Evolutionary conservation across 257 asterid genomes (phyloP), one percentile per base, ranked within the genome.

Genomic region (Striga asiatica): DNA sequence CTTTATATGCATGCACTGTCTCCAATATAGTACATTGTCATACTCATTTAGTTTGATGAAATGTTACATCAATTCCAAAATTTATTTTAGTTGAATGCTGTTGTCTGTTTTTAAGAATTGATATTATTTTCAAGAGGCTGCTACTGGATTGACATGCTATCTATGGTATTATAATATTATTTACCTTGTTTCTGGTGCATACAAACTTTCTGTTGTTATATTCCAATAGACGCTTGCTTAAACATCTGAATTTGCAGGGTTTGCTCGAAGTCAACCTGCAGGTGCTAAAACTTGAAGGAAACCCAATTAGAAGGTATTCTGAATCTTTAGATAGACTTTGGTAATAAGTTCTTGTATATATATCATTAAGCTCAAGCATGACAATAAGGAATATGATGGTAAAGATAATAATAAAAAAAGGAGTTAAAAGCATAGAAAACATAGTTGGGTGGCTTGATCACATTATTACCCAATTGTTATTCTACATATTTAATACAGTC

Each of bases 221-320:
- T 13, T 54, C 17, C 8, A 16, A 54, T 58, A 61, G 47, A 50
- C 58, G 60, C 29, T 29, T 46, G 32, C 58, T 38, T 3, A 16
- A 60, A 24, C 20, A 62, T 21, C 58, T 61, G 29, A 22, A 52
- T 53, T 56, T 71, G 73, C 88, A 91, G 98, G 98, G 97, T 57
- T 72, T 87, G 76, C 94, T 91, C 23, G 98, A 91, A 73, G 68
- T 77, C 66, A 80, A 61, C 70, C 74, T 91, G 64, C 94, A 91
- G 82, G 89, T 88, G 20, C 60, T 91, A 35, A 88, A 66, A 71
- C 74, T 91, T 37, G 98, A 84, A 6, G 98, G 98, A 56, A 91
- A 87, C 72, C 88, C 98, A 35, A 60, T 91, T 64, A 74, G 98
- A 76, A 91, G 98, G 98, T 91, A 78, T 13, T 18, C 43, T 50